phyloP scores from a whole-genome alignment of 192 early-diverging fungal species.

The Coemansia sp. region DNA sequence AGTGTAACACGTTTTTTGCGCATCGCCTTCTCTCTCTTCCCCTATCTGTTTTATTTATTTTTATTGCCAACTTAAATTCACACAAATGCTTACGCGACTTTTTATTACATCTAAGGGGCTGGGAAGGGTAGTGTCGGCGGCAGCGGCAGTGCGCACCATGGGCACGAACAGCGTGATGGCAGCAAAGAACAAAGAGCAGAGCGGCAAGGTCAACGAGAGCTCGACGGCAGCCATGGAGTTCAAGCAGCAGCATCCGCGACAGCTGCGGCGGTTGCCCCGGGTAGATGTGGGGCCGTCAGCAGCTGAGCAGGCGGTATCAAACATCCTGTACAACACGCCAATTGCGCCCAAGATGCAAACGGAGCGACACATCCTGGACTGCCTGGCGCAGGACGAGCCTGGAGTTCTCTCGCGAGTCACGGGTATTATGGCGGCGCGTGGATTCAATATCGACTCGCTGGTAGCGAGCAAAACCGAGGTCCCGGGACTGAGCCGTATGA shows the following conservation, averaged over 20 bases:
- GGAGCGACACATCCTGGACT: constrained; percentile 84
- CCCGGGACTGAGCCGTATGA: constrained; percentile 89
- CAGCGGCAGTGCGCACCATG: constrained; percentile 12
- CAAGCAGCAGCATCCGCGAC: constrained; percentile 53
- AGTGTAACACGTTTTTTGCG: too few species aligned
- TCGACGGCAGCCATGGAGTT: constrained; percentile 50
- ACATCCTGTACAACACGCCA: constrained; percentile 97
- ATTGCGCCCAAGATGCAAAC: constrained; percentile 61
- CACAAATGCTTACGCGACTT: constrained; percentile 26
- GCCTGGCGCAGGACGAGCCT: constrained; percentile 91
- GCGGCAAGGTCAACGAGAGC: constrained; percentile 48
- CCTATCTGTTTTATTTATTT: too few species aligned
- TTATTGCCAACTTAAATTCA: too few species aligned
- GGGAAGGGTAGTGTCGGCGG: background rate
- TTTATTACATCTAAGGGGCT: constrained; percentile 6
- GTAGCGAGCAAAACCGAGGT: constrained; percentile 97
- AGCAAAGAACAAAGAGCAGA: constrained; percentile 6
- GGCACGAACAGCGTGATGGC: constrained; percentile 9
- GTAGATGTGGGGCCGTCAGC: constrained; percentile 57
- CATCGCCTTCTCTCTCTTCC: too few species aligned
- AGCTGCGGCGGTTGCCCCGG: constrained; percentile 46
- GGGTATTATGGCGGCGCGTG: constrained; percentile 89
- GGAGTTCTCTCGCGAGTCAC: constrained; percentile 76
- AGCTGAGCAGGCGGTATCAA: constrained; percentile 92
- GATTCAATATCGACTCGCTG: constrained; percentile 97